Conservation (phyloP, 2,329 filamentous ascomycete species). For the Paraphoma sp. region DNA sequence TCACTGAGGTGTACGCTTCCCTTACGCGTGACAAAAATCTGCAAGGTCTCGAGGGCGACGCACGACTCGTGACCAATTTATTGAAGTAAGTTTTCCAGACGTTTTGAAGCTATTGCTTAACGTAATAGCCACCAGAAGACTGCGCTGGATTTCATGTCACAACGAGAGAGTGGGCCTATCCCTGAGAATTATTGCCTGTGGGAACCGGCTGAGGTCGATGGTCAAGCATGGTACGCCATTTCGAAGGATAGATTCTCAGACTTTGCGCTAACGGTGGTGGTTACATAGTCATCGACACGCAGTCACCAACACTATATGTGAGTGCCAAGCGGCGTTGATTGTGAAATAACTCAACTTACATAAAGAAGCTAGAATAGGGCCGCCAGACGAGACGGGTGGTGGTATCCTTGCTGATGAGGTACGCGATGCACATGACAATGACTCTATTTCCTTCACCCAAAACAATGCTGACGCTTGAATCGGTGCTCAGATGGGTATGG, state of each 20-base stretch:
- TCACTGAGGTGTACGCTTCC: conserved; percentile 28
- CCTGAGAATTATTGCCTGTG: conserved; percentile 35
- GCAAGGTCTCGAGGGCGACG: conserved; percentile 27
- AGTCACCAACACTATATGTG: conserved; percentile 47
- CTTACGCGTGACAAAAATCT: conserved; percentile 24
- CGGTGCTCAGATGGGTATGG: conserved; percentile 59
- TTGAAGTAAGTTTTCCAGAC: conserved; percentile 11
- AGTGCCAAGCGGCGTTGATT: background rate
- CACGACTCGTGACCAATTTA: conserved; percentile 25
- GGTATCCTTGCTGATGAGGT: conserved; percentile 64
- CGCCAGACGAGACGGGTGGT: conserved; percentile 38
- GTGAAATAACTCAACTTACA: background rate
- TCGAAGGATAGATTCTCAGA: too few relatives aligned
- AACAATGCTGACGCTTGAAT: too few relatives aligned
- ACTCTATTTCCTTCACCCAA: too few relatives aligned
- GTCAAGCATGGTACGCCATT: conserved; percentile 20
- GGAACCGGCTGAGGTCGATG: conserved; percentile 25
- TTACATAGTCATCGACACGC: conserved; percentile 44
- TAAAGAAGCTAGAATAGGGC: conserved; percentile 10
- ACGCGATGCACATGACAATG: background rate
- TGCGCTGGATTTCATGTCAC: conserved; percentile 38
- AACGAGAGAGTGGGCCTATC: conserved; percentile 41
- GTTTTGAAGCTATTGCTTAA: background rate
- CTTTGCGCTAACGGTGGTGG: too few relatives aligned
- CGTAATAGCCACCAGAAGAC: conserved; percentile 29